These are phyloP conservation scores for Chalciporus piperatoides DNA, from an alignment of 1,284 basidiomycete species.

Conservation along the genomic window DNA sequence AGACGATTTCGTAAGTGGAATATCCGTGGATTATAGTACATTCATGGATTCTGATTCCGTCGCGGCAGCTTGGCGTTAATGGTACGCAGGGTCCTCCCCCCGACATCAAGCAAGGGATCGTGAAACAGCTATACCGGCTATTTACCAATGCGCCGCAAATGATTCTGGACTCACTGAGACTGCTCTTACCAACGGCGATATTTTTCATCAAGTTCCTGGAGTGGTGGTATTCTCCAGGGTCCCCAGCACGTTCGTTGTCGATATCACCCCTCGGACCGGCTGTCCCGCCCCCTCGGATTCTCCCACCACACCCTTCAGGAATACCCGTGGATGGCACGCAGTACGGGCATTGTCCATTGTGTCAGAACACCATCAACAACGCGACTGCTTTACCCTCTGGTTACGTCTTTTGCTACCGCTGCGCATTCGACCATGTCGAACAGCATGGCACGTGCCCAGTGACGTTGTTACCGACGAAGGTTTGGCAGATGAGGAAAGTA, in stretches of 20 bases:
- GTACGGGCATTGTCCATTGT: conserved; percentile 86
- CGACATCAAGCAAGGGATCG: conserved; percentile 35
- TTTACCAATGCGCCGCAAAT: conserved; percentile 55
- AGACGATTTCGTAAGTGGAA: conserved; percentile 63
- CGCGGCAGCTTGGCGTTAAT: conserved; percentile 42
- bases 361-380: conserved; percentile 74
- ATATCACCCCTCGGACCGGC: conserved; percentile 60
- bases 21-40: neutral
- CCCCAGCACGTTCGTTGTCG: conserved; percentile 71
- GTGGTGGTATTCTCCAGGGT: conserved; percentile 98
- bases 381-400: conserved; percentile 90
- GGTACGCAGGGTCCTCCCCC: conserved; percentile 34
- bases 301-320: conserved; percentile 68
- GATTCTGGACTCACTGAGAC: conserved; percentile 71
- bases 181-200: conserved; percentile 88
- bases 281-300: conserved; percentile 71
- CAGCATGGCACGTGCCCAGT: conserved; percentile 82
- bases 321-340: conserved; percentile 53
- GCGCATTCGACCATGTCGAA: conserved; percentile 83
- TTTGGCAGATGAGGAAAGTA: conserved; percentile 87
- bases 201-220: conserved; percentile 97
- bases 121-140: conserved; percentile 42
- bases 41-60: conserved; percentile 6
- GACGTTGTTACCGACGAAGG: conserved; percentile 69
- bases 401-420: conserved; percentile 96